Evolutionary conservation across 2,329 filamentous ascomycete genomes (phyloP), one percentile per base, ranked within the genome.

Genomic region (Botryotinia narcissicola): DNA sequence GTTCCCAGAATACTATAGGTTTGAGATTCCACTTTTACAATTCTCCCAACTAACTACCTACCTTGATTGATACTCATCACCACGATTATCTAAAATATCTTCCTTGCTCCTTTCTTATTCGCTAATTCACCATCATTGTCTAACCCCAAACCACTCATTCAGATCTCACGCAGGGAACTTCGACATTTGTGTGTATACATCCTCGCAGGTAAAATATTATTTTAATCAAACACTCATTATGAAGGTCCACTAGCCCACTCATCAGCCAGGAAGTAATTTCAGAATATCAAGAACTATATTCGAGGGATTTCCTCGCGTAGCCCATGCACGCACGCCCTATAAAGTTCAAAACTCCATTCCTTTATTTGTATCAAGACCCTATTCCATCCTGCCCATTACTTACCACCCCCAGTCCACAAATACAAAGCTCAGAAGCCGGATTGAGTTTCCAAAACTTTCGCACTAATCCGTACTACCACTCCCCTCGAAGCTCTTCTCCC

Each of bases 401-500:
- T 32, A 25, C 25, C 25, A 42, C 48, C 48, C 22, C 66, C 22
- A 22, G 37, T 20, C 35, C 46, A 32, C 29, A 51, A 42, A 42
- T 25, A 29, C 37, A 57, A 57, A 29, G n/a, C 37, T 20, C 54
- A 25, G 25, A 69, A 42, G 48, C 20, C 29, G 6, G 44, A 37
- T 32, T 20, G n/a, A 32, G n/a, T 59, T 69, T 32, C 18, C 35
- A 32, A 25, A 8, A 42, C 35, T 20, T 61, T 9, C 14, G 51
- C 14, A 18, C 78, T 72, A 81, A 77, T 81, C 79, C 66, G 77
- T 75, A 70, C 88, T 90, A 42, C 86, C 85, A 77, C 87, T 87
- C 73, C 60, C 60, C 77, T 90, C 87, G 80, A 85, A 82, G 67
- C 84, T 87, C 83, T 88, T 90, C 63, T 91, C 88, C 89, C 89